Conservation (phyloP, 2,329 filamentous ascomycete genomes). For the Sclerotinia nivalis region DNA sequence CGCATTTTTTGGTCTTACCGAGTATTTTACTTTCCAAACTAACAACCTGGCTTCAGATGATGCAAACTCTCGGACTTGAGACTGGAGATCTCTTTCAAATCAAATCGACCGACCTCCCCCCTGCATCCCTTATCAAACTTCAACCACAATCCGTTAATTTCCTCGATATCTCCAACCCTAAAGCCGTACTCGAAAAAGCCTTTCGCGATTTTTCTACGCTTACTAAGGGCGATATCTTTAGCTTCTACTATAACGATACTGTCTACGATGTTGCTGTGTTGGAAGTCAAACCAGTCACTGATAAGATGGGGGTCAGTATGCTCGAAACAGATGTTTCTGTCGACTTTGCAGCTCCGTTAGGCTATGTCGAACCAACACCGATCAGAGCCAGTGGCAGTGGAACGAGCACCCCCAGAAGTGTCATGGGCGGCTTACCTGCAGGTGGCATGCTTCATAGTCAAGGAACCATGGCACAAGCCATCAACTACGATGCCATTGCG, state of each 20-base stretch:
- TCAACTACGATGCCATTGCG: slow-evolving; percentile 91
- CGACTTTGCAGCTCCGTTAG: slow-evolving; percentile 90
- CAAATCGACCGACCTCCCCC: slow-evolving; percentile 88
- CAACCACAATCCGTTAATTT: slow-evolving; percentile 93
- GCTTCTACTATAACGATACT: slow-evolving; percentile 94
- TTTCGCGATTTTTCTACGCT: slow-evolving; percentile 95
- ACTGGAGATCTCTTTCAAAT: slow-evolving; percentile 93
- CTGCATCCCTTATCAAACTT: slow-evolving; percentile 91
- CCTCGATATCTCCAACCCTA: slow-evolving; percentile 95
- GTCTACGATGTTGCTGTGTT: slow-evolving; percentile 90
- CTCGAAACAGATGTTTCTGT: slow-evolving; percentile 96
- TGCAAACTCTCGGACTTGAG: slow-evolving; percentile 86
- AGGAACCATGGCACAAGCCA: slow-evolving; percentile 95
- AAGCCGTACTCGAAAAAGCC: slow-evolving; percentile 93
- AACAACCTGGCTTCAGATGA: slow-evolving; percentile 61
- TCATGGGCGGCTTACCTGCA: slow-evolving; percentile 60
- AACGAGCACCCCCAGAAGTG: slow-evolving; percentile 81
- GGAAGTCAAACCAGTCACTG: slow-evolving; percentile 83
- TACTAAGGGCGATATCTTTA: slow-evolving; percentile 92
- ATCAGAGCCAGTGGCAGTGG: slow-evolving; percentile 56
- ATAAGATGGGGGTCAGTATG: slow-evolving; percentile 86
- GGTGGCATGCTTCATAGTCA: slow-evolving; percentile 79
- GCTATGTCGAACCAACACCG: slow-evolving; percentile 85
- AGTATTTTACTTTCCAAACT: neutral
- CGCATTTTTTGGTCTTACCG: slow-evolving; percentile 32